phyloP scores from a whole-genome alignment of 2,329 filamentous ascomycete species.

The Calonectria ilicicola region DNA sequence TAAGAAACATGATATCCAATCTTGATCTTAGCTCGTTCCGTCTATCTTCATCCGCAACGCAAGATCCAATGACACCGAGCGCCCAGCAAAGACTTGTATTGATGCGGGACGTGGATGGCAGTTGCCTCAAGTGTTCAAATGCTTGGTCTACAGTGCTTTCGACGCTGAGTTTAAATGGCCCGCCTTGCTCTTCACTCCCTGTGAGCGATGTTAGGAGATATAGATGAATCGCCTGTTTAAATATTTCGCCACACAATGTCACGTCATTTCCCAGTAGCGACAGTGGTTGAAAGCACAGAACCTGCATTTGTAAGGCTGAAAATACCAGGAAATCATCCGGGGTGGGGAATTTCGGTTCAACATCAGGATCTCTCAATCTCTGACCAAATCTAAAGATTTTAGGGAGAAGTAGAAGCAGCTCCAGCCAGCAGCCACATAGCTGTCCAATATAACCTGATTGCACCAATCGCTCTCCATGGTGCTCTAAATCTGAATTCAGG shows the following conservation, averaged over 20 bases:
- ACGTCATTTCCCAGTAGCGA: not conserved
- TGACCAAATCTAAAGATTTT: not conserved
- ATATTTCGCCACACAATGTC: not conserved
- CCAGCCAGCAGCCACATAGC: not conserved
- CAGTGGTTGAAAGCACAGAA: not conserved
- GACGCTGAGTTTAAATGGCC: not conserved
- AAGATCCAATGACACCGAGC: not conserved
- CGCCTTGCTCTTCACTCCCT: not conserved
- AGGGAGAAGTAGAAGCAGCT: not conserved
- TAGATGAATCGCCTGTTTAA: not conserved
- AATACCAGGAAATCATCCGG: not conserved
- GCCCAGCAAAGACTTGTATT: conserved; percentile 1
- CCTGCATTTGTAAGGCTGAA: not conserved
- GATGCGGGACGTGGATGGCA: not conserved
- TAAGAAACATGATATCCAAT: not conserved
- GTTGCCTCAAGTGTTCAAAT: not conserved
- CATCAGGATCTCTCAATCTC: not conserved
- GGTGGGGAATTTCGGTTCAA: not conserved
- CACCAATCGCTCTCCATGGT: not conserved
- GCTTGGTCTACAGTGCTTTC: not conserved
- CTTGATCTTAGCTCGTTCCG: not conserved
- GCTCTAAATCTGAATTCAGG: not conserved
- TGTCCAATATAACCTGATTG: not conserved
- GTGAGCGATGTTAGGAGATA: not conserved
- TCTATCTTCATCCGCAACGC: not conserved